Evolutionary conservation across 345 rosid species (phyloP), one percentile per base, ranked within the genome.

Genomic region (Linum tenue): DNA sequence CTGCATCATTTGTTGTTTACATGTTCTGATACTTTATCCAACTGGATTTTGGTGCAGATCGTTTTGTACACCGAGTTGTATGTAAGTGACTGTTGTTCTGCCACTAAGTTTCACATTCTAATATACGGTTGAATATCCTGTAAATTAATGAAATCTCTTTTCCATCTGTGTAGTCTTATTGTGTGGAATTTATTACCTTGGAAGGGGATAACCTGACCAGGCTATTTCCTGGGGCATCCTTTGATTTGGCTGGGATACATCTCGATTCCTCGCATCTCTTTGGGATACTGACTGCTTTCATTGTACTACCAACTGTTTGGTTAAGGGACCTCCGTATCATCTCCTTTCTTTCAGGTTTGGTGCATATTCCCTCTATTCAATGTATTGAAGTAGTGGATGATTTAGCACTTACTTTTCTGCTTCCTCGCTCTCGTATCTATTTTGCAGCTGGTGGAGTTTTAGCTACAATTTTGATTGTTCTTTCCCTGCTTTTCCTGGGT

Each of bases 191-290:
- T 68, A 90, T 92, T 69, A 90, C 78, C 62, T 70, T 90, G 86
- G 98, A 92, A 82, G 97, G 98, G 8, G 98, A 92, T 69, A 90
- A 86, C 69, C 97, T 92, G 53, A 77, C 86, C 15, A 83, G 82
- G 63, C 81, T 92, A 61, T 92, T 92, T 74, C 97, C 97, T 37
- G 87, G 96, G 55, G 75, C 81, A 60, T 88, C 90, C 51, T 70
- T 92, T 62, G 71, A 81, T 65, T 82, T 79, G 85, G 70, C 69
- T 15, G 91, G 90, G 58, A 58, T 90, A 48, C 68, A 71, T 56
- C 67, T 92, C 17, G 98, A 92, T 68, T 80, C 96, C 35, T 56
- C 62, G 73, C 98, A 90, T 77, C 43, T 92, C 1, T 92, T 92
- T 64, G 97, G 86, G 66, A 84, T 90, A 73, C 60, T 88, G 55